phyloP scores from a whole-genome alignment of 768 basidiomycete species.

The Crucibulum laeve region DNA sequence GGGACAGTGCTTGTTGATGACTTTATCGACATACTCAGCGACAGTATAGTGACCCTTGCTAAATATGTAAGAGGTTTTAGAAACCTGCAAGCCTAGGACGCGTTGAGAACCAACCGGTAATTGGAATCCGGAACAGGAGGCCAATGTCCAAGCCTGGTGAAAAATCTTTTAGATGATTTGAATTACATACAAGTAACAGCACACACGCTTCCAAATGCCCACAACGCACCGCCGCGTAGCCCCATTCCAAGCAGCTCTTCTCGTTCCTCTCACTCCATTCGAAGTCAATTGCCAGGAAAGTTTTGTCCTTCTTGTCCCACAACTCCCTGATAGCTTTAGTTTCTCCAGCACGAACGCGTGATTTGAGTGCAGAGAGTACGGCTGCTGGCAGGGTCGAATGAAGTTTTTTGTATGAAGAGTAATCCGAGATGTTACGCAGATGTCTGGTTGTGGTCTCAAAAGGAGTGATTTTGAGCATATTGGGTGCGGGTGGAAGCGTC shows the following conservation, averaged over 20 bases:
- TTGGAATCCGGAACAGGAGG: slow-evolving; percentile 73
- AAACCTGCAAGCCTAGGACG: not conserved
- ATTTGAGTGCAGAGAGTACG: slow-evolving; percentile 58
- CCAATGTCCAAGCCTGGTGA: slow-evolving; percentile 60
- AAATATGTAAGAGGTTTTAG: slow-evolving; percentile 17
- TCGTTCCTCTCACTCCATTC: slow-evolving; percentile 73
- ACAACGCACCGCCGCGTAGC: slow-evolving; percentile 76
- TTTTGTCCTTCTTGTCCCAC: slow-evolving; percentile 69
- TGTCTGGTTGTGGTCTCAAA: slow-evolving; percentile 69
- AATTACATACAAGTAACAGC: not conserved
- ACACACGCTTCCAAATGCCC: slow-evolving; percentile 65
- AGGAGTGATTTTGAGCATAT: slow-evolving; percentile 63
- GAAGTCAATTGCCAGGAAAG: slow-evolving; percentile 72
- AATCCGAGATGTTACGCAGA: slow-evolving; percentile 67
- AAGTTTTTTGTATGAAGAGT: slow-evolving; percentile 63
- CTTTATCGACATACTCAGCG: slow-evolving; percentile 63
- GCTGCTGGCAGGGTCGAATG: slow-evolving; percentile 69
- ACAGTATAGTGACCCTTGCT: slow-evolving; percentile 74
- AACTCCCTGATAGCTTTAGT: slow-evolving; percentile 58
- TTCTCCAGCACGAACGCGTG: slow-evolving; percentile 63
- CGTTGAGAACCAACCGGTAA: slow-evolving; percentile 52
- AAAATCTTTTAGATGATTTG: slow-evolving; percentile 1
- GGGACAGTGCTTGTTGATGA: slow-evolving; percentile 56
- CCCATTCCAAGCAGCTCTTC: slow-evolving; percentile 71
- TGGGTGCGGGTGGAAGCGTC: slow-evolving; percentile 66